Evolutionary conservation across 2,329 filamentous ascomycete genomes (phyloP).

Genomic region (Diatrype stigma): DNA sequence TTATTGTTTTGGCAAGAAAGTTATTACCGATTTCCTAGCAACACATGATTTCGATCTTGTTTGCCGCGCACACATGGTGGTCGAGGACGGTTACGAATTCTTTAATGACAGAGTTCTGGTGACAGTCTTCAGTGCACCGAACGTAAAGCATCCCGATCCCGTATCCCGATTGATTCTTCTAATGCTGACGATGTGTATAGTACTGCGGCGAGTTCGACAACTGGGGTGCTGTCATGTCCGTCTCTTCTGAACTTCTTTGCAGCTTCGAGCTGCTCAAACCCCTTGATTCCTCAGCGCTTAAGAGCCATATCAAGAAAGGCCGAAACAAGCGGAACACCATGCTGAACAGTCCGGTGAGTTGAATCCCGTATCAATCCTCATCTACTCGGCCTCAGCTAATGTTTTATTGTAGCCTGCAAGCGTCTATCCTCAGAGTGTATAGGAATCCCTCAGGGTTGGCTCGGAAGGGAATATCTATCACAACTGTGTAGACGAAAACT

Average conservation of each 20-base stretch:
- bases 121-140: constrained; percentile 95
- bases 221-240: constrained; percentile 98
- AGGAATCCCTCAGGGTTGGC: constrained; percentile 9
- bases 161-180: background rate
- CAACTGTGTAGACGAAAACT: background rate
- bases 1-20: constrained; percentile 97
- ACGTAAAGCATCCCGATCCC: constrained; percentile 59
- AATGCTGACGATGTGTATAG: constrained; percentile 41
- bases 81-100: constrained; percentile 98
- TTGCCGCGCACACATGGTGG: constrained; percentile 97
- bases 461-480: background rate
- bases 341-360: constrained; percentile 89
- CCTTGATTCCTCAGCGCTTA: constrained; percentile 89
- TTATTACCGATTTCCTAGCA: constrained; percentile 93
- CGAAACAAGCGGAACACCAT: constrained; percentile 91
- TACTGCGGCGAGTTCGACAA: constrained; percentile 99
- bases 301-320: constrained; percentile 98
- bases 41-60: constrained; percentile 96
- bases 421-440: constrained; percentile 55
- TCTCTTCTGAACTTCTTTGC: constrained; percentile 87
- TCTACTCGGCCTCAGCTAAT: constrained; percentile 5
- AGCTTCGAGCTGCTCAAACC: constrained; percentile 97
- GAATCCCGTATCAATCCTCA: background rate
- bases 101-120: constrained; percentile 94
- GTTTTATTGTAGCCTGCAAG: constrained; percentile 42